Evolutionary conservation across 2,329 filamentous ascomycete species (phyloP), one percentile per base, ranked within the genome.

Genomic region (Colletotrichum limetticola): DNA sequence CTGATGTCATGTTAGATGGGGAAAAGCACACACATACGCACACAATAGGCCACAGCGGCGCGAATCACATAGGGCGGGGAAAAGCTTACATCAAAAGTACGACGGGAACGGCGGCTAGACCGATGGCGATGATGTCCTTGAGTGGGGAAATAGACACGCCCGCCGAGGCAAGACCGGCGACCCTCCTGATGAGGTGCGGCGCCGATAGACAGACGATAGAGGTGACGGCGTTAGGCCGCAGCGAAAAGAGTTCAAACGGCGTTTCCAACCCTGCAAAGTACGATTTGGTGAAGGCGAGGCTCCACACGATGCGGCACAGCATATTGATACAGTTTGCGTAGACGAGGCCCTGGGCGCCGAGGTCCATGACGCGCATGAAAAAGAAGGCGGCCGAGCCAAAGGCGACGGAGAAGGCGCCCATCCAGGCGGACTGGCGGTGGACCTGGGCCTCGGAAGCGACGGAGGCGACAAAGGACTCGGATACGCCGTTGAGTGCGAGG

Each of bases 301-400:
- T 97, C 94, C 95, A 99, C 8, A 90, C 74, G 70, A 97, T 97
- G 74, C 97, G 90, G 77, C 96, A 90, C 0, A 85, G 83, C 95
- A 99, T 98, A 80, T 98, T 98, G 77, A 98, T 90, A 58, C 90
- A 91, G 80, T 98, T 99, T 64, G 95, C 95, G 76, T 90, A 88
- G 0, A 99, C 95, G 56, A 99, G 85, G 0, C 97, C 97, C 55
- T 88, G 86, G 0, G 95, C 95, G 0, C 95, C 97, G 74, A 94
- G 84, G 8, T 87, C 85, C 28, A 93, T 82, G 11, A 94, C 83
- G n/a, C 87, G 85, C 75, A 99, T 86, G 75, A 95, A 93, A 6
- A 95, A 75, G 78, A 91, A 97, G 1, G 95, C 94, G 0, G 93
- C 91, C 0, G 85, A 84, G 0, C 91, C 94, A 81, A 98, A 98